phyloP scores from a whole-genome alignment of 2,329 filamentous ascomycete genomes.

The Emmonsiellopsis sp. region DNA sequence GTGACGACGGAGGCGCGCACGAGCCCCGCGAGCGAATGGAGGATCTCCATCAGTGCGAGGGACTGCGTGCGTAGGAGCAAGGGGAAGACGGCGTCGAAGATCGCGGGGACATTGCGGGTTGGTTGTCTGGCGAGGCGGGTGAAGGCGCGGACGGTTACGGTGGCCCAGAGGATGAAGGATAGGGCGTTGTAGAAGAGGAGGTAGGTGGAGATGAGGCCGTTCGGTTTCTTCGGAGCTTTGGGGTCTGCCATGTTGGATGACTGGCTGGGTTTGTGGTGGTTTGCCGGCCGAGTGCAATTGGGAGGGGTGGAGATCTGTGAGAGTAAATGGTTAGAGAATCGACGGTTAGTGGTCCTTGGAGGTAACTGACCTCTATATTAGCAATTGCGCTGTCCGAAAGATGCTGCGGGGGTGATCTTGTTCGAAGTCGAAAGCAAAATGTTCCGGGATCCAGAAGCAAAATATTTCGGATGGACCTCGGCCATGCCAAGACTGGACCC shows the following conservation, averaged over 20 bases:
- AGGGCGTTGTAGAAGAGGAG: slow-evolving; percentile 77
- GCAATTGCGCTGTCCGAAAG: no score
- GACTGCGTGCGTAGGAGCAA: slow-evolving; percentile 63
- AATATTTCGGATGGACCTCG: not conserved
- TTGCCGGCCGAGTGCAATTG: not conserved
- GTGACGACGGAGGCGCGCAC: slow-evolving; percentile 80
- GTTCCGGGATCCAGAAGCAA: no score
- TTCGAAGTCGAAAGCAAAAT: no score
- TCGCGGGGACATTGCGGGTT: slow-evolving; percentile 29
- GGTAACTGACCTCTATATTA: no score
- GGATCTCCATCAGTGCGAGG: slow-evolving; percentile 69
- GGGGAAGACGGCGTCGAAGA: slow-evolving; percentile 41
- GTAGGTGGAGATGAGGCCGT: slow-evolving; percentile 40
- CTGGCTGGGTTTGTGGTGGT: not conserved
- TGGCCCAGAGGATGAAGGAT: slow-evolving; percentile 68
- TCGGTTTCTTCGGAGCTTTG: not conserved
- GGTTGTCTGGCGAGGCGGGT: slow-evolving; percentile 47
- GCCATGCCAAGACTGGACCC: not conserved
- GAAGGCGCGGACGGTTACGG: slow-evolving; percentile 62
- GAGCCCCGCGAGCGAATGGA: slow-evolving; percentile 70
- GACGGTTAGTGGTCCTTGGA: no score
- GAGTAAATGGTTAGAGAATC: no score
- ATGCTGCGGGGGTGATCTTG: no score
- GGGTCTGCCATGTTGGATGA: not conserved
- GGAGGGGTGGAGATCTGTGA: no score